Conservation (phyloP, 1,284 basidiomycete species). For the Caloboletus firmus region DNA sequence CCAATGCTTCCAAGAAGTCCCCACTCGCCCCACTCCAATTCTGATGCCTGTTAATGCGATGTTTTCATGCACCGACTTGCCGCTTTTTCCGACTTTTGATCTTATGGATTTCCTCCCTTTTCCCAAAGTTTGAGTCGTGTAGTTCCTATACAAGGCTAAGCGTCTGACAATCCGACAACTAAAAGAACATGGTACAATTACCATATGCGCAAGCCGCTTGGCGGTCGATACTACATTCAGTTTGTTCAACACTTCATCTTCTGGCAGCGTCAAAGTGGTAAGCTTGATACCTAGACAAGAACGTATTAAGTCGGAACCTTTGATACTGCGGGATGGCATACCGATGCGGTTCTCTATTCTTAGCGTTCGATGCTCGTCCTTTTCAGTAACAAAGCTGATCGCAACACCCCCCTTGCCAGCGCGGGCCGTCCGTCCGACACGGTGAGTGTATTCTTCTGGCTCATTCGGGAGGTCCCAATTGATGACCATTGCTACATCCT, state of each 20-base stretch:
- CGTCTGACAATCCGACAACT: neutral
- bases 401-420: slow-evolving; percentile 90
- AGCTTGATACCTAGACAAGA: slow-evolving; percentile 65
- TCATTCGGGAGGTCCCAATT: slow-evolving; percentile 94
- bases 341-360: slow-evolving; percentile 87
- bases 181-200: slow-evolving; percentile 37
- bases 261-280: slow-evolving; percentile 72
- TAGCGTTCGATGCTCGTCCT: slow-evolving; percentile 84
- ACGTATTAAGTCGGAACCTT: neutral
- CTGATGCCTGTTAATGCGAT: neutral
- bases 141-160: slow-evolving; percentile 62
- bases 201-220: slow-evolving; percentile 93
- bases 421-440: slow-evolving; percentile 90
- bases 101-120: slow-evolving; percentile 78
- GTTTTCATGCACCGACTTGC: slow-evolving; percentile 12
- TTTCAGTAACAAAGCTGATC: slow-evolving; percentile 93
- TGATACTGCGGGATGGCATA: slow-evolving; percentile 39
- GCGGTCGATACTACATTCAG: slow-evolving; percentile 89
- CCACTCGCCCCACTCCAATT: neutral
- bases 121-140: slow-evolving; percentile 89
- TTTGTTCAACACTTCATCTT: slow-evolving; percentile 82
- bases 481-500: slow-evolving; percentile 91
- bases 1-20: neutral
- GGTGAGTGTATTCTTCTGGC: slow-evolving; percentile 76
- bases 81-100: slow-evolving; percentile 55